Conservation (phyloP, 768 basidiomycete species). For the Kwoniella sp. region DNA sequence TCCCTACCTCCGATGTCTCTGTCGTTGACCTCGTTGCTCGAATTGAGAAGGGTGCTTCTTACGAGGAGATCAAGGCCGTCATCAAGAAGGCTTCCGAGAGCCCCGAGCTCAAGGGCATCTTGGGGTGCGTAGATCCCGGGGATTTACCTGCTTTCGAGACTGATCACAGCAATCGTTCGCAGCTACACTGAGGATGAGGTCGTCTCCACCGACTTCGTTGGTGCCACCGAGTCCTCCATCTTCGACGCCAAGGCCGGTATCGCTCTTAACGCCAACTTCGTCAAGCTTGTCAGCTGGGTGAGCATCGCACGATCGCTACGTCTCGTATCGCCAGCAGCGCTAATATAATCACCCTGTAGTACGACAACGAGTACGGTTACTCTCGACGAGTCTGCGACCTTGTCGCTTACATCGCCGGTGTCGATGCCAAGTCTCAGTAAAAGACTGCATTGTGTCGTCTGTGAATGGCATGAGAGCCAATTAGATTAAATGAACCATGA, state of each 20-base stretch:
- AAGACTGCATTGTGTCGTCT: no score
- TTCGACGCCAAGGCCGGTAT: slow-evolving; percentile 94
- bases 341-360: slow-evolving; percentile 16
- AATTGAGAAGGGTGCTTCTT: slow-evolving; percentile 74
- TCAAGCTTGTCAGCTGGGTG: slow-evolving; percentile 88
- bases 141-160: no score
- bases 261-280: slow-evolving; percentile 82
- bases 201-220: slow-evolving; percentile 91
- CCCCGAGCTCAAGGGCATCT: slow-evolving; percentile 55
- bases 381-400: slow-evolving; percentile 88
- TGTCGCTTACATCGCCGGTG: slow-evolving; percentile 70
- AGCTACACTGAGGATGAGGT: slow-evolving; percentile 90
- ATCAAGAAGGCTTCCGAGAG: slow-evolving; percentile 74
- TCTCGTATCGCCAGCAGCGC: not conserved
- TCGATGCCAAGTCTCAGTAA: slow-evolving; percentile 55
- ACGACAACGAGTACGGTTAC: slow-evolving; percentile 61
- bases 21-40: slow-evolving; percentile 96
- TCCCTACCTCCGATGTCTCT: slow-evolving; percentile 92
- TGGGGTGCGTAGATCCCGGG: slow-evolving; percentile 42
- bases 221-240: slow-evolving; percentile 71
- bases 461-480: no score
- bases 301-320: not conserved
- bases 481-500: no score
- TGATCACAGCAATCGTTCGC: no score
- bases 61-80: slow-evolving; percentile 84